Evolutionary conservation across 2,329 filamentous ascomycete species (phyloP).

Genomic region (Coniella lustricola): DNA sequence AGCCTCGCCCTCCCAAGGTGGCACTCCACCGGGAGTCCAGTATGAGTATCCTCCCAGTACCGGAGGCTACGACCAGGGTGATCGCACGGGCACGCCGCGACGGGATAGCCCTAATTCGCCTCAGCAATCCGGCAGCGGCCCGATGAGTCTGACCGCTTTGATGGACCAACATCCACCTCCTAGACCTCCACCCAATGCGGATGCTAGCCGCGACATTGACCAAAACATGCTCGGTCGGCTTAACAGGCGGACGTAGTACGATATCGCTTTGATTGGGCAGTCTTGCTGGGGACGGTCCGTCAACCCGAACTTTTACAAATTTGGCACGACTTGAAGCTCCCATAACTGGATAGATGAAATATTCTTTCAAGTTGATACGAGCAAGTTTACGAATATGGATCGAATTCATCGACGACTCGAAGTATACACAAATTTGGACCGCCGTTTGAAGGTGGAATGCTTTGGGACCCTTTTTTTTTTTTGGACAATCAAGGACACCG

Average conservation of each 20-base stretch:
- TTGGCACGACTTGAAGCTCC: not conserved
- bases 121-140: constrained; percentile 21
- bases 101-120: constrained; percentile 31
- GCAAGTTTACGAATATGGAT: too few species aligned
- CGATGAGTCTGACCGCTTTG: constrained; percentile 45
- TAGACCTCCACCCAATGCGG: constrained; percentile 15
- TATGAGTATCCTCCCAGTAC: constrained; percentile 25
- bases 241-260: constrained; percentile 29
- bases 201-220: constrained; percentile 41
- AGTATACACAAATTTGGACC: too few species aligned
- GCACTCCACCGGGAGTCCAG: constrained; percentile 38
- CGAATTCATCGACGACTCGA: too few species aligned
- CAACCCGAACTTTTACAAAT: constrained; percentile 7
- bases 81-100: constrained; percentile 31
- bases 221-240: constrained; percentile 47
- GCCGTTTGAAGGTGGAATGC: too few species aligned
- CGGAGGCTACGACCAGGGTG: constrained; percentile 24
- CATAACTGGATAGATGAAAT: too few species aligned
- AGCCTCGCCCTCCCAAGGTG: constrained; percentile 37
- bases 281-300: constrained; percentile 1
- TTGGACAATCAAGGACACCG: too few species aligned
- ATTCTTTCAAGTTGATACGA: too few species aligned
- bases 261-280: constrained; percentile 13
- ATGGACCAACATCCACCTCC: constrained; percentile 33
- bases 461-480: too few species aligned